Percentiles rank a stretch among this genome's conserved stretches.
phyloP scores from a whole-genome alignment of 2,329 filamentous ascomycete species.

The Xylaria sp. region DNA sequence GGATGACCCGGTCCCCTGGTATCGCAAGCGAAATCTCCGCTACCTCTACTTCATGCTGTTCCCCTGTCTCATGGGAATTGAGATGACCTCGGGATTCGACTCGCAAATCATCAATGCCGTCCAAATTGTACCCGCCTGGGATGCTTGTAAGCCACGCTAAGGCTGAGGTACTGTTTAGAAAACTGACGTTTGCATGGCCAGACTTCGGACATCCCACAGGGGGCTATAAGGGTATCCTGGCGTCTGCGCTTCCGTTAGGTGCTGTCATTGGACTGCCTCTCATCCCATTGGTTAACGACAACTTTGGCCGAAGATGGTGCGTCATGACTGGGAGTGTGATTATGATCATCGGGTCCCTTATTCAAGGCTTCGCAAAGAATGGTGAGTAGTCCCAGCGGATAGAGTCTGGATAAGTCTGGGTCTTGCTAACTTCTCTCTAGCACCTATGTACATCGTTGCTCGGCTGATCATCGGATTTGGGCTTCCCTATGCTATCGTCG shows the following conservation, averaged over 20 bases:
- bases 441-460: constrained; percentile 69
- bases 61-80: constrained; percentile 68
- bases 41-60: constrained; percentile 66
- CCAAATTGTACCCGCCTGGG: constrained; percentile 53
- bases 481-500: constrained; percentile 69
- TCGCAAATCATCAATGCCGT: constrained; percentile 56
- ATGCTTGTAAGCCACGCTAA: constrained; percentile 46
- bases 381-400: constrained; percentile 47
- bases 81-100: constrained; percentile 69
- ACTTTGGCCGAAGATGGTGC: constrained; percentile 61
- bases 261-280: constrained; percentile 63
- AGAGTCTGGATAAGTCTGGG: no score
- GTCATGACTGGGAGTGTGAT: constrained; percentile 64
- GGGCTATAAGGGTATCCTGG: constrained; percentile 58
- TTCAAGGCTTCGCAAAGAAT: constrained; percentile 62
- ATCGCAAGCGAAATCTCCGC: constrained; percentile 66
- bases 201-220: constrained; percentile 50
- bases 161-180: background rate
- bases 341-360: constrained; percentile 63
- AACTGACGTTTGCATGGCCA: constrained; percentile 29
- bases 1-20: constrained; percentile 60
- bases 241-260: constrained; percentile 64
- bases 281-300: constrained; percentile 63
- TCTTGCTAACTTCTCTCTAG: constrained; percentile 46
- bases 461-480: constrained; percentile 70